Percentiles rank a stretch among this genome's conserved stretches.
Conservation (phyloP, 78 protist species). For the Dictyostelium purpureum region DNA sequence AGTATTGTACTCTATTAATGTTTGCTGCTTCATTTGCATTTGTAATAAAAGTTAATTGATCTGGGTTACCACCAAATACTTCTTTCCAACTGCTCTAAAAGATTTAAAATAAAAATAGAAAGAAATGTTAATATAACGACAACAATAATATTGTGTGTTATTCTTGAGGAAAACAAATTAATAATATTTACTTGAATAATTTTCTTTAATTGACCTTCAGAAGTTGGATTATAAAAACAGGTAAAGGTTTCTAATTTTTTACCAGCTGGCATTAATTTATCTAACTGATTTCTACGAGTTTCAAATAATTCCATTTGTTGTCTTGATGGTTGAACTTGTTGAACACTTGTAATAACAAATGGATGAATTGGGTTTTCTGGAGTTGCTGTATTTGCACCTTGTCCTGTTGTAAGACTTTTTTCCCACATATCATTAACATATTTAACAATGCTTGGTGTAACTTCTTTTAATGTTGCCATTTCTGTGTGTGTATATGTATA, state of each 20-base stretch:
- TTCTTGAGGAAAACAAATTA: too few species aligned
- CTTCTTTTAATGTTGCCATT: slow-evolving; percentile 24
- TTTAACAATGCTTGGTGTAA: slow-evolving; percentile 23
- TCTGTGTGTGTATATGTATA: not conserved
- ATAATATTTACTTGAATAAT: slow-evolving; percentile 12
- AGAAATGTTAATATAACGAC: not conserved
- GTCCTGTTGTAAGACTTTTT: not conserved
- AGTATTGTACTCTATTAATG: not conserved
- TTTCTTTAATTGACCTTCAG: slow-evolving; percentile 18
- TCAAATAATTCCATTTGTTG: slow-evolving; percentile 35
- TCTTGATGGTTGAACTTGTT: slow-evolving; percentile 39
- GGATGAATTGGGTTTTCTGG: slow-evolving; percentile 16
- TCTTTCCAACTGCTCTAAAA: slow-evolving; percentile 22
- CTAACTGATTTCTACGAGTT: slow-evolving; percentile 27
- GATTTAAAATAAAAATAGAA: not conserved
- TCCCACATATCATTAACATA: slow-evolving; percentile 7
- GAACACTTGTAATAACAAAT: not conserved
- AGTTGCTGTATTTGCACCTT: not conserved
- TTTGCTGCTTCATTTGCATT: slow-evolving; percentile 27
- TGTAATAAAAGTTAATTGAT: not conserved
- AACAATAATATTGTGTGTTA: too few species aligned
- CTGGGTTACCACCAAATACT: not conserved
- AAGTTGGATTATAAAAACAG: slow-evolving; percentile 30
- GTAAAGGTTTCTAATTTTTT: slow-evolving; percentile 29
- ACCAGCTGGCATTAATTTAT: slow-evolving; percentile 16